A percentile compares a stretch with the other conserved stretches of the same genome.
phyloP scores from a whole-genome alignment of 768 basidiomycete species.

The Mycena epipterygia region DNA sequence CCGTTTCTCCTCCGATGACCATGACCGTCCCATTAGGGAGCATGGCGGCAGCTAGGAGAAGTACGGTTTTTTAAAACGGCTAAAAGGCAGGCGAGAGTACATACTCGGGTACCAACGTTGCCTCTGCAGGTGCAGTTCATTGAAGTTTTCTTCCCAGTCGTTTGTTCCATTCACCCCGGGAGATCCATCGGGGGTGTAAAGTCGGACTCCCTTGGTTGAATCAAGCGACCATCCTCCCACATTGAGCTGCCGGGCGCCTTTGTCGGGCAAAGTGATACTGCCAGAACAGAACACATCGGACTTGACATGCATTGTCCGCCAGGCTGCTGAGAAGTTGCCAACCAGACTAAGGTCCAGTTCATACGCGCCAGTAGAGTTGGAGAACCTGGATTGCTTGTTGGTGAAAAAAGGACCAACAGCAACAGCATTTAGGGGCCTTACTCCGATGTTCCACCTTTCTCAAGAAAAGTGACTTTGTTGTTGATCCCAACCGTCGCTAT shows the following conservation, averaged over 20 bases:
- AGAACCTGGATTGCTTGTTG: constrained; percentile 48
- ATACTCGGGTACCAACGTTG: constrained; percentile 49
- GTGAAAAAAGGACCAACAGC: background rate
- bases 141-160: constrained; percentile 83
- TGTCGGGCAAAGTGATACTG: constrained; percentile 81
- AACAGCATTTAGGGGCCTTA: constrained; percentile 41
- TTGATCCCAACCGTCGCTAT: constrained; percentile 84
- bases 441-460: constrained; percentile 78
- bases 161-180: constrained; percentile 80
- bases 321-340: constrained; percentile 64
- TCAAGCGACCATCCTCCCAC: constrained; percentile 79
- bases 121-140: constrained; percentile 69
- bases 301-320: constrained; percentile 84
- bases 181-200: constrained; percentile 79
- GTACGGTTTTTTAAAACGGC: background rate
- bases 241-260: constrained; percentile 73
- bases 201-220: constrained; percentile 79
- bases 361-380: constrained; percentile 82
- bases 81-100: constrained; percentile 9
- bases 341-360: constrained; percentile 78
- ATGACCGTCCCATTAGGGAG: constrained; percentile 78
- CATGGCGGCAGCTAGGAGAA: constrained; percentile 68
- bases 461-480: constrained; percentile 85
- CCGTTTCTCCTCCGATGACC: constrained; percentile 72
- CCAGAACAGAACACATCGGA: constrained; percentile 87